phyloP scores from a whole-genome alignment of 202 grass and related monocot genomes.

The Eragrostis tef region DNA sequence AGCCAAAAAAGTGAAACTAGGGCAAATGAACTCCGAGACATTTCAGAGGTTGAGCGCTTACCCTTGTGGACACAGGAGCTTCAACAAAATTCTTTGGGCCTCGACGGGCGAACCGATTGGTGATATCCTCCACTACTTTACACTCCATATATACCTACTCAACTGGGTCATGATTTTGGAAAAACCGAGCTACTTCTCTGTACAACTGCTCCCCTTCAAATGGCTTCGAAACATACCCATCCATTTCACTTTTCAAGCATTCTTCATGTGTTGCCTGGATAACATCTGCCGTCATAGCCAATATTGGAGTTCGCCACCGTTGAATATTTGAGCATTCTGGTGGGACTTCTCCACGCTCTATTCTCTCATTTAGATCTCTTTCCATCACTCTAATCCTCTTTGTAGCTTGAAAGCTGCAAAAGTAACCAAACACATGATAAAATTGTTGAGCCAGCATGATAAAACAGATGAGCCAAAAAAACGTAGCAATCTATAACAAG shows the following conservation, averaged over 20 bases:
- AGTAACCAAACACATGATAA: conserved; percentile 10
- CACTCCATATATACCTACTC: conserved; percentile 57
- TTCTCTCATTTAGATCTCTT: conserved; percentile 68
- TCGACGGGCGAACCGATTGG: conserved; percentile 25
- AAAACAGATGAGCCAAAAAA: neutral
- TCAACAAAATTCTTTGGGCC: conserved; percentile 29
- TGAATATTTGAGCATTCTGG: conserved; percentile 54
- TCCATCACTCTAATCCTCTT: conserved; percentile 85
- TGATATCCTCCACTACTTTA: conserved; percentile 63
- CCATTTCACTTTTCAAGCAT: conserved; percentile 86
- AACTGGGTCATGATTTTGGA: conserved; percentile 66
- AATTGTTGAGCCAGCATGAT: neutral
- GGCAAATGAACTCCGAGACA: conserved; percentile 11
- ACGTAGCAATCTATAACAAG: conserved; percentile 7
- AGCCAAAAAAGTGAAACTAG: conserved; percentile 3
- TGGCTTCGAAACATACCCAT: conserved; percentile 97
- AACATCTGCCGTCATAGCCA: conserved; percentile 98
- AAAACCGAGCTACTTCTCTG: conserved; percentile 94
- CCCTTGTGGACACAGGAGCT: conserved; percentile 45
- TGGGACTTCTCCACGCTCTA: conserved; percentile 60
- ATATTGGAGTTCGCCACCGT: conserved; percentile 85
- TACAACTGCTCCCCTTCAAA: conserved; percentile 98
- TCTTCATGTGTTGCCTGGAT: conserved; percentile 96
- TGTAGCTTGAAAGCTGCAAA: conserved; percentile 94
- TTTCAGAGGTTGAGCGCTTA: conserved; percentile 44